Percentiles rank a stretch among this genome's conserved stretches.
Conservation (phyloP, 1,139 yeast genomes). For the Saccharomycopsis hybrid region DNA sequence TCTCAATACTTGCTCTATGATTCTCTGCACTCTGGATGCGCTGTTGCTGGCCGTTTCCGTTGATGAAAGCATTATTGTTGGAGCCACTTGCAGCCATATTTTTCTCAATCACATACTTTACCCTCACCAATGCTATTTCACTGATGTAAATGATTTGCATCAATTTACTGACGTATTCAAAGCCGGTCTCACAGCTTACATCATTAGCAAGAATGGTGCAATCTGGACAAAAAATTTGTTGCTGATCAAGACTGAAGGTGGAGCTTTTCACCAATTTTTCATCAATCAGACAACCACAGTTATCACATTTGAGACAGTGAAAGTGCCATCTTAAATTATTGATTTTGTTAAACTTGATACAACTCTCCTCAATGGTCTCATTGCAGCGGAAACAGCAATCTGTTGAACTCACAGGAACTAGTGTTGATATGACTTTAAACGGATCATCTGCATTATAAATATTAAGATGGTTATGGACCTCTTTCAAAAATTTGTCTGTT, state of each 20-base stretch:
- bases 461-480: conserved; percentile 37
- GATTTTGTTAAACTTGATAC: conserved; percentile 50
- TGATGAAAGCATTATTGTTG: no score
- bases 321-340: conserved; percentile 66
- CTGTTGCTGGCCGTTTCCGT: background rate
- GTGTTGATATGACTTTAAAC: conserved; percentile 6
- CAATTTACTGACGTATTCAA: conserved; percentile 58
- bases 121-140: conserved; percentile 65
- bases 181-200: conserved; percentile 39
- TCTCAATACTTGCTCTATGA: conserved; percentile 1
- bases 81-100: no score
- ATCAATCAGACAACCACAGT: conserved; percentile 40
- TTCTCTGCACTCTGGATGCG: background rate
- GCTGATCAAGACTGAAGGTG: conserved; percentile 8
- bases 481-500: conserved; percentile 54
- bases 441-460: conserved; percentile 4
- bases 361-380: conserved; percentile 75
- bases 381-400: conserved; percentile 72
- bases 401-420: conserved; percentile 56
- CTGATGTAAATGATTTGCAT: conserved; percentile 69
- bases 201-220: conserved; percentile 9
- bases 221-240: conserved; percentile 12
- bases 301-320: conserved; percentile 60
- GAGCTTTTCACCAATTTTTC: conserved; percentile 22
- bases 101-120: no score